Conservation (phyloP, 2,329 filamentous ascomycete genomes). For the Orbilia javanica region DNA sequence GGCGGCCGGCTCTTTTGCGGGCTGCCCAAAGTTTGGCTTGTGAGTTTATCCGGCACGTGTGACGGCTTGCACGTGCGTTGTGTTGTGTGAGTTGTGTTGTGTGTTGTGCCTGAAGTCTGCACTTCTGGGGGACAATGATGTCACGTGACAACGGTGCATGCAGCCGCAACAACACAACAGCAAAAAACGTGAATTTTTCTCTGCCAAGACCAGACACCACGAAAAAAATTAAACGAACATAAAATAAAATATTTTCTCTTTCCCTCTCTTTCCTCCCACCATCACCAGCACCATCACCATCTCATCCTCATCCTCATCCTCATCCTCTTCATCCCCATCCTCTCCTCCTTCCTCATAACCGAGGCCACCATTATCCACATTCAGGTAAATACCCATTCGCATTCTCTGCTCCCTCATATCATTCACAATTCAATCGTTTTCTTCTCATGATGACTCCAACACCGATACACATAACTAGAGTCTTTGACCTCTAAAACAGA, state of each 20-base stretch:
- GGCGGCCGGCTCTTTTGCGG: neutral
- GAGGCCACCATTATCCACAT: neutral
- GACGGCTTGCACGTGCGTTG: too few relatives aligned
- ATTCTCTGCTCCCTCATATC: too few relatives aligned
- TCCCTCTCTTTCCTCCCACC: too few relatives aligned
- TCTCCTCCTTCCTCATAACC: neutral
- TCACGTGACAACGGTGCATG: too few relatives aligned
- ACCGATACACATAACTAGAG: constrained; percentile 90
- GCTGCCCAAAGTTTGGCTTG: neutral
- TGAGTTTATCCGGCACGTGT: neutral
- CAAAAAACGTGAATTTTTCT: neutral
- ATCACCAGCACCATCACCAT: neutral
- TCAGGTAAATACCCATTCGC: constrained; percentile 19
- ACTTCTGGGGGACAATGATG: too few relatives aligned
- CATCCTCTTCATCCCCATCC: neutral
- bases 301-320: neutral
- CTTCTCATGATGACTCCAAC: constrained; percentile 78
- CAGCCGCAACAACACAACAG: too few relatives aligned
- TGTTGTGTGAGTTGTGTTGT: too few relatives aligned
- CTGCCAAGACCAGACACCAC: neutral
- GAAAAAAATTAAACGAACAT: constrained; percentile 1
- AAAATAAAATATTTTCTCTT: neutral
- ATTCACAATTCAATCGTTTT: constrained; percentile 3
- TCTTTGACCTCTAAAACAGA: constrained; percentile 81
- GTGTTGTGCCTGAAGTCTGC: too few relatives aligned